Conservation (phyloP, 306 rosid species). For the Quercus cerris region DNA sequence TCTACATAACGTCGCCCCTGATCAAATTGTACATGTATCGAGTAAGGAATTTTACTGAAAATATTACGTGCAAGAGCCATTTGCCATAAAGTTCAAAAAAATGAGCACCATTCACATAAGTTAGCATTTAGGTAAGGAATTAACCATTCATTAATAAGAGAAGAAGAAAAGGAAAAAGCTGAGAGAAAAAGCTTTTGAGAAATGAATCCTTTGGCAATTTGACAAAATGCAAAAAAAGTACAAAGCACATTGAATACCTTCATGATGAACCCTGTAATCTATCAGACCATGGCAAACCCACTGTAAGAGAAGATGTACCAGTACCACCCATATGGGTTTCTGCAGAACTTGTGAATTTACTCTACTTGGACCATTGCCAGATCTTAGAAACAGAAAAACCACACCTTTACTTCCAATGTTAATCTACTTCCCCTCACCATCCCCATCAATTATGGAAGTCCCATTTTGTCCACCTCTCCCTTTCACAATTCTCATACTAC, state of each 20-base stretch:
- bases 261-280: slow-evolving; percentile 33
- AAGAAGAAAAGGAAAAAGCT: neutral
- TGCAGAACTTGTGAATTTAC: slow-evolving; percentile 49
- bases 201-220: neutral
- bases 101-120: too few species aligned
- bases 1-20: too few species aligned
- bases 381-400: slow-evolving; percentile 89
- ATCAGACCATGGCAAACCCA: slow-evolving; percentile 49
- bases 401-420: slow-evolving; percentile 68
- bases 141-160: too few species aligned
- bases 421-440: slow-evolving; percentile 61
- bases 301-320: slow-evolving; percentile 31
- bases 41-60: slow-evolving; percentile 4
- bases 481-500: slow-evolving; percentile 55
- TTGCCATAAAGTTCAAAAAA: neutral
- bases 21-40: neutral
- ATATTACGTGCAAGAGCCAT: slow-evolving; percentile 19
- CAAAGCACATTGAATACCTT: slow-evolving; percentile 12
- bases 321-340: slow-evolving; percentile 34
- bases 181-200: slow-evolving; percentile 7
- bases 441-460: slow-evolving; percentile 48
- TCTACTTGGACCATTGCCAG: slow-evolving; percentile 91
- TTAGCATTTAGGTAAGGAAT: too few species aligned
- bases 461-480: slow-evolving; percentile 48
- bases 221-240: slow-evolving; percentile 18